Percentiles rank a stretch among this genome's conserved stretches.
Conservation (phyloP, 164 flowering plant species). For the Nymphaea colorata region DNA sequence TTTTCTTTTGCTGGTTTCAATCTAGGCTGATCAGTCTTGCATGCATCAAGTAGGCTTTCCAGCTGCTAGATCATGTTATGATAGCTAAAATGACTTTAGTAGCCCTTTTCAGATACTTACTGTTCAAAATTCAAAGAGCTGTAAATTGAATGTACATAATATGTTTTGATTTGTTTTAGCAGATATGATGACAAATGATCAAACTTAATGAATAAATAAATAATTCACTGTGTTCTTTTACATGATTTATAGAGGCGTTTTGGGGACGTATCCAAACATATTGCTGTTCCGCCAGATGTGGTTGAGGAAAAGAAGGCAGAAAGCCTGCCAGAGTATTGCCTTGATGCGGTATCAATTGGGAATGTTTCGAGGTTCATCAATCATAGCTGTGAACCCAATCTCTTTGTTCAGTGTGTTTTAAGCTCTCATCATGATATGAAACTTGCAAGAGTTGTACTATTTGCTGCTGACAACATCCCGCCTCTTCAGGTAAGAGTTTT, state of each 20-base stretch:
- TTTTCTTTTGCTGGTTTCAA: too few species aligned
- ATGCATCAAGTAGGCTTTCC: too few species aligned
- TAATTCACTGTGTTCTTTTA: background rate
- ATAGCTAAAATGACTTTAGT: too few species aligned
- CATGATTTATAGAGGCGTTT: constrained; percentile 38
- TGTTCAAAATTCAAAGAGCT: too few species aligned
- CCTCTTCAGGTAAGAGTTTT: constrained; percentile 59
- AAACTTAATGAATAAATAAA: too few species aligned
- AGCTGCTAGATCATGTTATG: too few species aligned
- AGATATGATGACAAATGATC: background rate
- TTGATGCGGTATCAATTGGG: constrained; percentile 74
- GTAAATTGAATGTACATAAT: too few species aligned
- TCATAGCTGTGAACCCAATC: constrained; percentile 89
- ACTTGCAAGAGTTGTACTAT: constrained; percentile 62
- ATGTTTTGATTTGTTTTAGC: too few species aligned
- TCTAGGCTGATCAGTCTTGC: too few species aligned
- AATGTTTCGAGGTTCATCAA: constrained; percentile 77
- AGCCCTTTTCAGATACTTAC: too few species aligned
- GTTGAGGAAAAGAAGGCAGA: constrained; percentile 33
- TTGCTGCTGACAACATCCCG: constrained; percentile 86
- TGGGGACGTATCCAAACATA: constrained; percentile 30
- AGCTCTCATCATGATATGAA: constrained; percentile 63
- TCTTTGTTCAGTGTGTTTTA: constrained; percentile 81
- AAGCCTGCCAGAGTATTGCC: constrained; percentile 59
- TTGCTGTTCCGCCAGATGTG: constrained; percentile 9